Percentiles rank a stretch among this genome's conserved stretches.
Conservation (phyloP, 441 rosid genomes). For the Brassica hybrid region DNA sequence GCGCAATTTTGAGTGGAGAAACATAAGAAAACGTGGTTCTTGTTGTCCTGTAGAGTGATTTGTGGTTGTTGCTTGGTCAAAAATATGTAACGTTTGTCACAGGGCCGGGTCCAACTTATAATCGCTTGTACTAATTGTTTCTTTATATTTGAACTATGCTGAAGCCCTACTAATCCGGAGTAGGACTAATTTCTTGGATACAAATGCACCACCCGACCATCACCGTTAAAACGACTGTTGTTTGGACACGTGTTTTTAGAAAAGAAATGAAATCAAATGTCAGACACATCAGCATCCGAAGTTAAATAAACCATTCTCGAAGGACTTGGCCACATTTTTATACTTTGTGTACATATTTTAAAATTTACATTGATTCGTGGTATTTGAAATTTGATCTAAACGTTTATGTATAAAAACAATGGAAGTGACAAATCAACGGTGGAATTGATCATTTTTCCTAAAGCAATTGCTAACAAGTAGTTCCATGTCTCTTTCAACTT, state of each 20-base stretch:
- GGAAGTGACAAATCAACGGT: neutral
- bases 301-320: too few relatives aligned
- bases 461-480: neutral
- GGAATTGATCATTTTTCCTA: neutral
- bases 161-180: neutral
- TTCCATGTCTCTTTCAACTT: neutral
- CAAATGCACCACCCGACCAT: neutral
- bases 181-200: neutral
- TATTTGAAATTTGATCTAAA: too few relatives aligned
- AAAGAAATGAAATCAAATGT: too few relatives aligned
- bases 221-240: neutral
- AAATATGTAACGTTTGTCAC: neutral
- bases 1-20: constrained; percentile 6
- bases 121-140: neutral
- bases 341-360: neutral
- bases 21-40: constrained; percentile 9
- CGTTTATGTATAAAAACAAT: neutral
- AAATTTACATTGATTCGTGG: neutral
- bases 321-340: neutral
- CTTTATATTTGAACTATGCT: neutral
- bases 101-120: neutral
- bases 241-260: too few relatives aligned
- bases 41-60: neutral
- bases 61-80: constrained; percentile 23
- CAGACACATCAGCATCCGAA: too few relatives aligned